Evolutionary conservation across 2,329 filamentous ascomycete species (phyloP), one percentile per base, ranked within the genome.

Genomic region (Decorospora gaudefroyi): DNA sequence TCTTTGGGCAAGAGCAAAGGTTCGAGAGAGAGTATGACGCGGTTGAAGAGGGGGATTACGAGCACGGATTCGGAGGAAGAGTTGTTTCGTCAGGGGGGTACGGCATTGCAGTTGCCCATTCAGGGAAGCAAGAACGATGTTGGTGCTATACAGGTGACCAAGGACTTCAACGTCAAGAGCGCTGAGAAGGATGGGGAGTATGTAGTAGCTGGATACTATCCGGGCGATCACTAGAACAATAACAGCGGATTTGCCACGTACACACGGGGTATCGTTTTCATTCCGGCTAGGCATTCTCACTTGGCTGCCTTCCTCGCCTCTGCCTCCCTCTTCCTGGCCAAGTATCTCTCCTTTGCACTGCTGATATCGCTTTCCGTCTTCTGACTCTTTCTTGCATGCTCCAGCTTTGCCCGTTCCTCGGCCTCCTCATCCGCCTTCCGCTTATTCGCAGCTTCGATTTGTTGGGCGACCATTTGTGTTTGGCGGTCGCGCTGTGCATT

Each of bases 341-440:
- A 74, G 68, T 91, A 93, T 56, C 88, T 77, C 71, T 91, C 88
- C 69, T 83, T 88, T 1, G 88, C 88, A 61, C 86, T 86, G 61
- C 81, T 85, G 50, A 92, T 86, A 36, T 92, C 88, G 12, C 76
- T 74, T 34, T 84, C 82, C 1, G 88, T 92, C 79, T 93, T 93
- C 60, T 82, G 79, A 57, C 84, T 87, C 79, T 92, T 93, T 23
- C 81, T 75, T 11, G 81, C 80, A 44, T 83, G 78, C 69, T 88
- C 84, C 13, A 85, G 62, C 65, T 81, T 78, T 53, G 74, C 73
- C 55, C 82, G 79, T 60, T 87, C 83, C 44, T 85, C 81, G 33
- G 86, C 86, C 49, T 85, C 81, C 42, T 81, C 79, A 49, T 90
- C 85, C 8, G 86, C 74, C 27, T 83, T 81, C 39, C 88, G 76